Percentiles rank a stretch among this genome's conserved stretches.
These are phyloP conservation scores for Fibroporia radiculosa DNA, from an alignment of 768 basidiomycete species.

Conservation along the genomic window DNA sequence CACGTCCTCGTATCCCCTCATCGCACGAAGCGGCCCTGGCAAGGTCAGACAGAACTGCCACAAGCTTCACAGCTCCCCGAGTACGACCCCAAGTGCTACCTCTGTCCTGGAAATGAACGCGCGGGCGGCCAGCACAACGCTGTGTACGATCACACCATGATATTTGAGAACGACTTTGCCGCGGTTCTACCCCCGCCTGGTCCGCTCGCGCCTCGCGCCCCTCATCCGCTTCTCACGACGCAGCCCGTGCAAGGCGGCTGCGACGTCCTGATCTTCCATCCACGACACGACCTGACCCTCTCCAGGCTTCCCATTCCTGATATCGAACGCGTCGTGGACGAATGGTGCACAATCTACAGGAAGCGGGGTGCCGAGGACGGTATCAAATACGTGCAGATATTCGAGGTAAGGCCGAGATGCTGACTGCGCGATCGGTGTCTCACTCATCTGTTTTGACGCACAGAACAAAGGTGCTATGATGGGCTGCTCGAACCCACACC, in stretches of 20 bases:
- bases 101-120: constrained; percentile 81
- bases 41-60: constrained; percentile 73
- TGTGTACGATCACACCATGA: constrained; percentile 54
- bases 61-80: constrained; percentile 43
- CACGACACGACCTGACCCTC: constrained; percentile 78
- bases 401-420: constrained; percentile 51
- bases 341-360: constrained; percentile 66
- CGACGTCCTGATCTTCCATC: constrained; percentile 84
- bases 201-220: constrained; percentile 40
- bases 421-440: not conserved
- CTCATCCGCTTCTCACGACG: constrained; percentile 54
- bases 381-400: constrained; percentile 80
- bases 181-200: constrained; percentile 63
- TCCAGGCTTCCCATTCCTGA: constrained; percentile 53
- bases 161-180: constrained; percentile 80
- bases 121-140: constrained; percentile 67
- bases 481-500: constrained; percentile 94
- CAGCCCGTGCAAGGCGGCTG: constrained; percentile 77
- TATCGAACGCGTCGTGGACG: constrained; percentile 56
- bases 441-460: not conserved
- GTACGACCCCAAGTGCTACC: constrained; percentile 72
- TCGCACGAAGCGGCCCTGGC: constrained; percentile 86
- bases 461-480: constrained; percentile 76
- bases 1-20: constrained; percentile 84
- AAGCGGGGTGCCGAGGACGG: constrained; percentile 54